Conservation (phyloP, 2,329 filamentous ascomycete genomes). For the Neurospora crassa region DNA sequence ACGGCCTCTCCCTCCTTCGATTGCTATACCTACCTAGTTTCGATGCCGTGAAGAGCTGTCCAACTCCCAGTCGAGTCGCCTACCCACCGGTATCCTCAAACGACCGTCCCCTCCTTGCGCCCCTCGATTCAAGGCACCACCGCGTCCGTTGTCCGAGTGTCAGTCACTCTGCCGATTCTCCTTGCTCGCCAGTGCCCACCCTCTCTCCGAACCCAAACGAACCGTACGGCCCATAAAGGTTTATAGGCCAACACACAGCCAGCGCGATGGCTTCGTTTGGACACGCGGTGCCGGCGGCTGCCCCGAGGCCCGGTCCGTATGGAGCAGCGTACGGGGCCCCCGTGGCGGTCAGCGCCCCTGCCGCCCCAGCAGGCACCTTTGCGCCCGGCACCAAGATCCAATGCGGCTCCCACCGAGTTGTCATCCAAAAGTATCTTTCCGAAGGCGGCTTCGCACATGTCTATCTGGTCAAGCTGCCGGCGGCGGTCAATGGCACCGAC, state of each 20-base stretch:
- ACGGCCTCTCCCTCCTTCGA: background rate
- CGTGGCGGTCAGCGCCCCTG: slow-evolving; percentile 28
- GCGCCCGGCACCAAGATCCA: slow-evolving; percentile 92
- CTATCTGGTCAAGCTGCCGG: slow-evolving; percentile 83
- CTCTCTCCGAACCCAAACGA: background rate
- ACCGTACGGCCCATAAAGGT: background rate
- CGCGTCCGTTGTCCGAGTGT: background rate
- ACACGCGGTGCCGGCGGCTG: slow-evolving; percentile 25
- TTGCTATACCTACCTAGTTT: background rate
- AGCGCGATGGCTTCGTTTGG: slow-evolving; percentile 31
- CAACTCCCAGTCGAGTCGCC: background rate
- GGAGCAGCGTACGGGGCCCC: slow-evolving; percentile 35
- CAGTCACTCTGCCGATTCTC: background rate
- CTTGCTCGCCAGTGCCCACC: background rate
- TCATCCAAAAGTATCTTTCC: slow-evolving; percentile 94
- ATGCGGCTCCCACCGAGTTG: slow-evolving; percentile 82
- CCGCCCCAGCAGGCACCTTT: slow-evolving; percentile 74
- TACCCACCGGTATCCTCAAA: background rate
- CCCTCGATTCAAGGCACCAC: background rate
- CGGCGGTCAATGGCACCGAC: slow-evolving; percentile 67
- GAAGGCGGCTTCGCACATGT: slow-evolving; percentile 98
- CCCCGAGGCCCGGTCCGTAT: slow-evolving; percentile 30
- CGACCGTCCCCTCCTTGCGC: background rate
- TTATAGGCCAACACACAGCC: background rate
- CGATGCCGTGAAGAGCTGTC: background rate